These are phyloP conservation scores for Guyanaporus albipodus DNA, from an alignment of 768 basidiomycete species.

Conservation along the genomic window DNA sequence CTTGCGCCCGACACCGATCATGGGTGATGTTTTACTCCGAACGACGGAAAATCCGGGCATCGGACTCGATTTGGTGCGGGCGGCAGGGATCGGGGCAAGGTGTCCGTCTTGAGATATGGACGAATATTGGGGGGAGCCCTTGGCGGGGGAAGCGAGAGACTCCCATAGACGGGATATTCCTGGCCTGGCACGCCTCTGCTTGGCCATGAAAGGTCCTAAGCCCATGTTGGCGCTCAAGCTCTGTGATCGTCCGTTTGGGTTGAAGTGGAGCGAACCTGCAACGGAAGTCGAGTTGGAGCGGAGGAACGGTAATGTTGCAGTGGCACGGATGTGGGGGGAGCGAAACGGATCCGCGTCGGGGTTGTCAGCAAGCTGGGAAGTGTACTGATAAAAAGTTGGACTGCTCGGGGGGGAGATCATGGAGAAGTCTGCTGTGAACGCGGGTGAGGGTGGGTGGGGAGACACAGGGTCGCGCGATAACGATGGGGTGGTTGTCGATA, in stretches of 20 bases:
- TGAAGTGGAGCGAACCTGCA: slow-evolving; percentile 19
- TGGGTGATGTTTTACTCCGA: slow-evolving; percentile 39
- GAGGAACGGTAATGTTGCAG: slow-evolving; percentile 30
- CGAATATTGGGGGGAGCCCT: slow-evolving; percentile 10
- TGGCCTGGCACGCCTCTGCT: slow-evolving; percentile 27
- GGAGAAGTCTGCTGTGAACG: slow-evolving; percentile 44
- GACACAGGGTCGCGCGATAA: slow-evolving; percentile 5
- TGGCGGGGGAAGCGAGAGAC: slow-evolving; percentile 31
- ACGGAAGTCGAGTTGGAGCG: slow-evolving; percentile 25
- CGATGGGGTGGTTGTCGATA: slow-evolving; percentile 26
- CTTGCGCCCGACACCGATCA: slow-evolving; percentile 33
- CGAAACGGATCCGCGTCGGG: slow-evolving; percentile 21
- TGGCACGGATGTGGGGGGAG: slow-evolving; percentile 18
- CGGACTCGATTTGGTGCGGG: slow-evolving; percentile 24
- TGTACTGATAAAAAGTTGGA: slow-evolving; percentile 31
- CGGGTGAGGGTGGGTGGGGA: slow-evolving; percentile 41
- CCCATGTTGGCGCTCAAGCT: slow-evolving; percentile 23
- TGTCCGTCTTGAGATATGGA: slow-evolving; percentile 7
- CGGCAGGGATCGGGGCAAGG: slow-evolving; percentile 17
- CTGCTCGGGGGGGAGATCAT: slow-evolving; percentile 41
- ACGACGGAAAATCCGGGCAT: slow-evolving; percentile 36
- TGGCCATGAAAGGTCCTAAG: slow-evolving; percentile 18
- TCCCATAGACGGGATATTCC: slow-evolving; percentile 34
- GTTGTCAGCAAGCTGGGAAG: slow-evolving; percentile 25
- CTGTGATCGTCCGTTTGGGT: slow-evolving; percentile 22